Conservation (phyloP, 2,329 filamentous ascomycete genomes). For the Arthroderma sp. region DNA sequence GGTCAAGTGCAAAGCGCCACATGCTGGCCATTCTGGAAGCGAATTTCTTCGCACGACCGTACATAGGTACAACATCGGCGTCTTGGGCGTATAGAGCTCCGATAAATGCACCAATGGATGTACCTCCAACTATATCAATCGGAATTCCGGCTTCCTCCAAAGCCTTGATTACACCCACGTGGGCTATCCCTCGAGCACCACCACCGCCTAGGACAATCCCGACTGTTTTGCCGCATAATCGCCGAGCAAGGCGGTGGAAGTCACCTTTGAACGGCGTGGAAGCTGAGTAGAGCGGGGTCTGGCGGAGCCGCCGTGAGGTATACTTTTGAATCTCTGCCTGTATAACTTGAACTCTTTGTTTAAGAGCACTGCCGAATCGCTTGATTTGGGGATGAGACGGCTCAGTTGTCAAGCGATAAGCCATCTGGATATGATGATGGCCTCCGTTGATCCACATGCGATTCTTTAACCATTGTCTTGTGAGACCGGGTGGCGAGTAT, state of each 20-base stretch:
- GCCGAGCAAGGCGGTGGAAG: conserved; percentile 80
- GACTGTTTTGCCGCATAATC: conserved; percentile 86
- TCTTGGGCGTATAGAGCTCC: conserved; percentile 91
- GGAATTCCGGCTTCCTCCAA: conserved; percentile 94
- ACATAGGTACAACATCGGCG: conserved; percentile 93
- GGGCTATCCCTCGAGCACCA: conserved; percentile 79
- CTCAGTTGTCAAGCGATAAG: conserved; percentile 62
- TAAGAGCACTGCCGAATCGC: conserved; percentile 71
- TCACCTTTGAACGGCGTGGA: conserved; percentile 93
- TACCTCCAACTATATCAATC: conserved; percentile 88
- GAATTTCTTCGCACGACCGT: conserved; percentile 93
- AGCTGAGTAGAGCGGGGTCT: conserved; percentile 76
- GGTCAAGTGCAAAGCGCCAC: conserved; percentile 92
- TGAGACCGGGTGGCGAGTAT: conserved; percentile 73
- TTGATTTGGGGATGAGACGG: conserved; percentile 63
- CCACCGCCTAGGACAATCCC: conserved; percentile 89
- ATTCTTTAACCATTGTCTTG: conserved; percentile 78
- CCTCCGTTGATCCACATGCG: conserved; percentile 96
- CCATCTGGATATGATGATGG: conserved; percentile 96
- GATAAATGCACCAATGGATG: conserved; percentile 91
- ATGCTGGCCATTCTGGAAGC: conserved; percentile 97
- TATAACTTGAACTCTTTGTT: conserved; percentile 82
- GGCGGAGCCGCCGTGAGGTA: conserved; percentile 80
- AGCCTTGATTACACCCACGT: conserved; percentile 86
- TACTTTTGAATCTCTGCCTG: conserved; percentile 98